Base-by-base conservation (phyloP, 768 basidiomycete species). In the Candolleomyces eurysporus region DNA sequence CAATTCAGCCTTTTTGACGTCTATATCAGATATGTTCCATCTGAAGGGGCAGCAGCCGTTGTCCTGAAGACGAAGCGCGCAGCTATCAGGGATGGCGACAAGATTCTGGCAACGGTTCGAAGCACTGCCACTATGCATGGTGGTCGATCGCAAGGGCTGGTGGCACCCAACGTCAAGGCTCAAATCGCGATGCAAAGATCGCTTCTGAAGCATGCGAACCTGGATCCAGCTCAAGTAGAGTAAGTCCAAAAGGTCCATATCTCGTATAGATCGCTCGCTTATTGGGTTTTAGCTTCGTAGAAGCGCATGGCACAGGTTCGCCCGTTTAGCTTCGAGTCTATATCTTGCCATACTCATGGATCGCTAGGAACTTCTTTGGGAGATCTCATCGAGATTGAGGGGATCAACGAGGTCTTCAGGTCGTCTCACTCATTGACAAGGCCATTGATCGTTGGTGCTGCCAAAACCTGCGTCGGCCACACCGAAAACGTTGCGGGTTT, bases 371-470 rank as follows among this genome's bases (percentile, higher is more conserved):
- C 75, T 9, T 67, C 69, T 43, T 64, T 77, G 6, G 76, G 76
- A 10, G 76, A 77, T 58, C 67, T 73, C 26, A 72, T 73, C 40
- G 75, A 77, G 57, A 73, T 75, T 48, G 69, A 75, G 64, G 75
- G 70, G 3, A 73, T 77, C 48, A 76, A 73, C 45, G 68, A 72
- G 43, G 76, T 74, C 17, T 77, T 75, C 63, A 66, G 67, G 21
- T 59, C 54, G 1, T 75, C 75, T 1, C 76, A 75, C 48, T 64
- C 71, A 0, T 58, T 65, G 1, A 68, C 69, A 9, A 61, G 64
- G 1, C 76, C 75, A n/a, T 65, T 77, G 3, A 62, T 75, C 32
- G 61, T 77, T 48, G 73, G 73, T 17, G 73, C 76, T 17, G 69
- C 70, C 2, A 77, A 77, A 57, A 67, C 74, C 3, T 71, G 68